Evolutionary conservation across 371 early-diverging fungal species (phyloP).

Genomic region (Mortierella sp.): DNA sequence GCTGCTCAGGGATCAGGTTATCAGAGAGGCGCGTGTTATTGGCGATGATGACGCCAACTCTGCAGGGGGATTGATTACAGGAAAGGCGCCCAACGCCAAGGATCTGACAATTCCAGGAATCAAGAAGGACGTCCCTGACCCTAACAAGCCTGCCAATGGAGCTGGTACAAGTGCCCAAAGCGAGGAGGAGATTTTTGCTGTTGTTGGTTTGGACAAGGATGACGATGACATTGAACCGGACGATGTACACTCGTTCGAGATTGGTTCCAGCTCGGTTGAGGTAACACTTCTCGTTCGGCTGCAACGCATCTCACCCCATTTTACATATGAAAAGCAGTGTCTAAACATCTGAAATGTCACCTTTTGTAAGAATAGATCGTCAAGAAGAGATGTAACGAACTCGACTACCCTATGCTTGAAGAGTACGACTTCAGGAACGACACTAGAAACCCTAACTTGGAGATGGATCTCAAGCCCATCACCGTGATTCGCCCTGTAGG

Average conservation of each 20-base stretch:
- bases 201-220: conserved; percentile 73
- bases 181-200: conserved; percentile 70
- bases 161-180: conserved; percentile 36
- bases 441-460: conserved; percentile 84
- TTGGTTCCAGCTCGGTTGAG: conserved; percentile 85
- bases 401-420: conserved; percentile 98
- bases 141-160: conserved; percentile 49
- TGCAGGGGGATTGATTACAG: conserved; percentile 45
- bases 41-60: conserved; percentile 44
- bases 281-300: conserved; percentile 37
- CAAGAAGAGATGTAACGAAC: conserved; percentile 94
- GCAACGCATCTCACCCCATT: neutral
- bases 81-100: conserved; percentile 70
- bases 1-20: conserved; percentile 86
- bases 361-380: conserved; percentile 66
- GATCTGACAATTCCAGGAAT: conserved; percentile 73
- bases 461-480: conserved; percentile 97
- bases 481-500: conserved; percentile 90
- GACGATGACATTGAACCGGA: conserved; percentile 79
- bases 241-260: conserved; percentile 91
- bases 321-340: neutral
- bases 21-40: conserved; percentile 78
- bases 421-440: conserved; percentile 99
- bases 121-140: conserved; percentile 56
- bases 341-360: neutral